Evolutionary conservation across 108 stramenopile species (phyloP).

Genomic region (Skeletonema costatum): DNA sequence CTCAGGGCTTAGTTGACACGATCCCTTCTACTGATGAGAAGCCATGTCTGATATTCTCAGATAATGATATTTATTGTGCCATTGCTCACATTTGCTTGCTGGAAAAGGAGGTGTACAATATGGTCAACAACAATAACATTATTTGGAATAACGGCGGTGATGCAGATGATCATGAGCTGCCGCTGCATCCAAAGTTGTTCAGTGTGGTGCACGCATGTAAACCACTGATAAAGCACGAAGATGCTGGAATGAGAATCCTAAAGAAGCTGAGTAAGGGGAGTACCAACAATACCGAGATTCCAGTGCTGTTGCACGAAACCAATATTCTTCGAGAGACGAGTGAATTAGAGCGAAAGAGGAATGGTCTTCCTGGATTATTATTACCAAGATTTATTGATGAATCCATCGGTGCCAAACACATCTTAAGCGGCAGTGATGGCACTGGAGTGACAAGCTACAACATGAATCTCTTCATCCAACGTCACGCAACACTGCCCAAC

Average conservation of each 20-base stretch:
- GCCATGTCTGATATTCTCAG: conserved; percentile 37
- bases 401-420: conserved; percentile 24
- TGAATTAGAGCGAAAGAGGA: neutral
- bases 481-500: conserved; percentile 26
- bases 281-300: neutral
- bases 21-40: conserved; percentile 14
- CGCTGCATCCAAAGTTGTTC: conserved; percentile 13
- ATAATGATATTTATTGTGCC: conserved; percentile 20
- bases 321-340: conserved; percentile 23
- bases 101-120: conserved; percentile 24
- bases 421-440: neutral
- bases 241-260: conserved; percentile 33
- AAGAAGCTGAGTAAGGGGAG: conserved; percentile 16
- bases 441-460: conserved; percentile 32
- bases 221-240: conserved; percentile 22
- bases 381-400: conserved; percentile 42
- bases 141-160: neutral
- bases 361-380: conserved; percentile 3
- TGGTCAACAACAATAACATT: neutral
- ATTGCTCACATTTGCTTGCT: conserved; percentile 33
- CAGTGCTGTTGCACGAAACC: conserved; percentile 35
- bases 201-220: conserved; percentile 38
- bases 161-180: neutral
- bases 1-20: conserved; percentile 33
- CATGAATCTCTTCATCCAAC: conserved; percentile 44